Evolutionary conservation across 2,329 filamentous ascomycete species (phyloP).

Genomic region (Verticillium zaregamsianum): DNA sequence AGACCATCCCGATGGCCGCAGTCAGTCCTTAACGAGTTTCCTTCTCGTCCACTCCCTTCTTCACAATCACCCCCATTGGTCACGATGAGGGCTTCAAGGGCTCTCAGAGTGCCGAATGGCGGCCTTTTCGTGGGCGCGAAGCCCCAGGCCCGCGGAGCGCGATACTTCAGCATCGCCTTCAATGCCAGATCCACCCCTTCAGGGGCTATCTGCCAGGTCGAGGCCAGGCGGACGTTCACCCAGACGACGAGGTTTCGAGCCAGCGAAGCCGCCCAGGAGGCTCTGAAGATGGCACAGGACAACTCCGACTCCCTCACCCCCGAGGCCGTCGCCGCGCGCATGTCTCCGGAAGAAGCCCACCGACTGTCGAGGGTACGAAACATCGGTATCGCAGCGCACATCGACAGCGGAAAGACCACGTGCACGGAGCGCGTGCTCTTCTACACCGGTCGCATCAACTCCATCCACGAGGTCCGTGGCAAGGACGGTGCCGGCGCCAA

Average conservation of each 20-base stretch:
- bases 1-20: slow-evolving; percentile 9
- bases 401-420: slow-evolving; percentile 97
- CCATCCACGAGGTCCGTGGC: slow-evolving; percentile 94
- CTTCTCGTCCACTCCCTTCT: slow-evolving; percentile 2
- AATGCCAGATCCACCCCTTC: slow-evolving; percentile 11
- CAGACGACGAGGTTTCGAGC: slow-evolving; percentile 22
- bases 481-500: slow-evolving; percentile 95
- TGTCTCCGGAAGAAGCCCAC: slow-evolving; percentile 73
- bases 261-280: slow-evolving; percentile 34
- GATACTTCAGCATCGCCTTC: slow-evolving; percentile 22
- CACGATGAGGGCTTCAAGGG: slow-evolving; percentile 35
- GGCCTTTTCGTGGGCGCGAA: slow-evolving; percentile 27
- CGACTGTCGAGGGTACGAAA: slow-evolving; percentile 83
- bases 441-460: slow-evolving; percentile 95
- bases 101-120: slow-evolving; percentile 36
- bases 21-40: slow-evolving; percentile 4
- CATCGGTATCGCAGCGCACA: slow-evolving; percentile 98
- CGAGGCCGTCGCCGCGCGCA: slow-evolving; percentile 68
- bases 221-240: slow-evolving; percentile 25
- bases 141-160: slow-evolving; percentile 19
- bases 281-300: slow-evolving; percentile 50
- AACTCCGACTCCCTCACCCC: slow-evolving; percentile 47
- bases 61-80: slow-evolving; percentile 7
- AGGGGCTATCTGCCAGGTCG: slow-evolving; percentile 1
- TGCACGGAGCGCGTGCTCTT: slow-evolving; percentile 94